Evolutionary conservation across 2,329 filamentous ascomycete species (phyloP).

Genomic region (Trichoderma sp.): DNA sequence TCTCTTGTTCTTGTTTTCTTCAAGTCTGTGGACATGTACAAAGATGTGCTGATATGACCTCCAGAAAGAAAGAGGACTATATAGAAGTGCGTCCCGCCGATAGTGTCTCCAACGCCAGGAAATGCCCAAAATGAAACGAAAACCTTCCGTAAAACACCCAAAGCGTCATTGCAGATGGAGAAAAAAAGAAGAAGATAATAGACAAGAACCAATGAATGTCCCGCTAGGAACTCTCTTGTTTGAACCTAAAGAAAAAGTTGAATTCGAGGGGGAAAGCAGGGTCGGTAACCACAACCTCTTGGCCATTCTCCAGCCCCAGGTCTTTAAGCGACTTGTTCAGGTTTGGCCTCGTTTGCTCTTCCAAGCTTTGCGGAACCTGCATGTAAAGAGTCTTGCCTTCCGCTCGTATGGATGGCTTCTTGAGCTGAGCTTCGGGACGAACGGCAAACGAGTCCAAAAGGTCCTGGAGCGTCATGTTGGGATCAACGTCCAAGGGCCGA

Average conservation of each 20-base stretch:
- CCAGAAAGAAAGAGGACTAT: not conserved
- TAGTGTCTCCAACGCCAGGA: constrained; percentile 29
- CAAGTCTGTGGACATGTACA: not conserved
- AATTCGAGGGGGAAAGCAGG: constrained; percentile 78
- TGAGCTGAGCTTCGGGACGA: constrained; percentile 85
- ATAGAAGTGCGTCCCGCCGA: not conserved
- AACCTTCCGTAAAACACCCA: not conserved
- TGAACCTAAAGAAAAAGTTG: constrained; percentile 53
- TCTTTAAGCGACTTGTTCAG: constrained; percentile 74
- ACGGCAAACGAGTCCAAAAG: constrained; percentile 81
- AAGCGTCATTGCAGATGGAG: not conserved
- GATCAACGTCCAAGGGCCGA: constrained; percentile 69
- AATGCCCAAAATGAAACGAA: constrained; percentile 23
- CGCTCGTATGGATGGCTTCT: constrained; percentile 80
- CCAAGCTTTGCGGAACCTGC: constrained; percentile 75
- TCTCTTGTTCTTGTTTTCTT: not conserved
- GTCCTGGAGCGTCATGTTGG: constrained; percentile 71
- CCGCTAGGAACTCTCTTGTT: constrained; percentile 22
- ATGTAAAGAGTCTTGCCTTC: constrained; percentile 88
- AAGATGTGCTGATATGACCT: constrained; percentile 24
- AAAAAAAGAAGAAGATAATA: not conserved
- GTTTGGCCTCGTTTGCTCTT: constrained; percentile 81
- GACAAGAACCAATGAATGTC: not conserved
- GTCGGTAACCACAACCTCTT: constrained; percentile 90
- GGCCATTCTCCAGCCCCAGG: constrained; percentile 68